Evolutionary conservation across 2,329 filamentous ascomycete species (phyloP), one percentile per base, ranked within the genome.

Genomic region (Stachybotrys elegans): DNA sequence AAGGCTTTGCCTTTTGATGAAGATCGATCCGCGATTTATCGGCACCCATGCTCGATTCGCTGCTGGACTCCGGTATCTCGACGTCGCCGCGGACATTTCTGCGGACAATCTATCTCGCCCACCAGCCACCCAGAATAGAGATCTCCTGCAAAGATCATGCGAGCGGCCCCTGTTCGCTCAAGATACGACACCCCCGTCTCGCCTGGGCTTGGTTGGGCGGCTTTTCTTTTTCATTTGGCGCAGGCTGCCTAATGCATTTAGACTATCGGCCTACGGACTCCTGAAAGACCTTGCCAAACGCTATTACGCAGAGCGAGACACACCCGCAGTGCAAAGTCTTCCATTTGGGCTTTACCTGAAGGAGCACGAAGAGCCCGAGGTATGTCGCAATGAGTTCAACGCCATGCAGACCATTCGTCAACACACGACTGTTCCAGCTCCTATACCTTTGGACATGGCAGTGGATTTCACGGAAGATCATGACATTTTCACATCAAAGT

Each of bases 281-380:
- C 29, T 49, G 4, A 5, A 19, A 21, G 29, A 20, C 6, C 6
- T 42, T 21, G 49, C 44, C 12, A 5, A 21, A 6, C 16, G 22
- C 14, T 9, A 47, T 2, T 51, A 51, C 25, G 49, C n/a, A n/a
- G n/a, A n/a, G 49, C 8, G 9, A 13, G 22, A 5, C 25, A 37
- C 38, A 8, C 17, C 23, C 4, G 16, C 9, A 5, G 51, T 57
- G 9, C 54, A 57, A 35, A 50, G 53, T 29, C 42, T 65, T 14
- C 60, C 58, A 3, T 62, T 64, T 42, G 57, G 58, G 7, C 54
- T 65, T 1, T 64, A 58, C 40, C 41, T 66, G 14, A 65, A 65
- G 40, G 43, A 46, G 27, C 14, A 44, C 3, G 12, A 34, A 16
- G 42, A 49, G 4, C 21, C 43, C 11, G 53, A 49, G 23, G n/a